Evolutionary conservation across 2,329 filamentous ascomycete species (phyloP).

Genomic region (Colletotrichum higginsianum): DNA sequence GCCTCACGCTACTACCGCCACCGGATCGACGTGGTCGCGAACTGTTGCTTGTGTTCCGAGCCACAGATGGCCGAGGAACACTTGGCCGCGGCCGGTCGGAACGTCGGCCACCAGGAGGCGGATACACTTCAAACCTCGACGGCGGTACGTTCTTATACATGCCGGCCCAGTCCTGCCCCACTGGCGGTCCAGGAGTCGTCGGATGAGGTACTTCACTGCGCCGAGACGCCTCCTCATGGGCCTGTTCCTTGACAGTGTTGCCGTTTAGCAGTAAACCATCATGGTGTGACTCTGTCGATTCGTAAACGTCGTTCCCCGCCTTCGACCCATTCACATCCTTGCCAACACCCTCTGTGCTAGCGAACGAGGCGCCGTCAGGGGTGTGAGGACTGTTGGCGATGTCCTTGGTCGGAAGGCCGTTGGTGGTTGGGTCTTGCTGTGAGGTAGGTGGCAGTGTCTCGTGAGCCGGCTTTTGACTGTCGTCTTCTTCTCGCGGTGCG

Average conservation of each 20-base stretch:
- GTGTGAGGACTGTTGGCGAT: neutral
- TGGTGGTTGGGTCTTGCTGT: neutral
- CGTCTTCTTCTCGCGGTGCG: slow-evolving; percentile 85
- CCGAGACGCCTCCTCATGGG: slow-evolving; percentile 11
- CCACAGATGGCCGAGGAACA: slow-evolving; percentile 56
- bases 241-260: slow-evolving; percentile 24
- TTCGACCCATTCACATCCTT: slow-evolving; percentile 50
- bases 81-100: slow-evolving; percentile 61
- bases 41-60: slow-evolving; percentile 53
- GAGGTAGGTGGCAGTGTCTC: slow-evolving; percentile 27
- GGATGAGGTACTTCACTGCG: neutral
- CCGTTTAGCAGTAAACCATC: slow-evolving; percentile 8
- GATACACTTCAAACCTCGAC: slow-evolving; percentile 84
- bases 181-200: neutral
- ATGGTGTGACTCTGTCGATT: slow-evolving; percentile 26
- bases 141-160: slow-evolving; percentile 74
- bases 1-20: slow-evolving; percentile 48
- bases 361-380: neutral
- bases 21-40: slow-evolving; percentile 58
- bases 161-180: slow-evolving; percentile 56
- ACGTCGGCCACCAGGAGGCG: slow-evolving; percentile 68
- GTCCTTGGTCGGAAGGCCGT: neutral
- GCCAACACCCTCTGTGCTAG: slow-evolving; percentile 51
- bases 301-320: slow-evolving; percentile 40
- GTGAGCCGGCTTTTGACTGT: slow-evolving; percentile 57